Evolutionary conservation across 78 protist genomes (phyloP).

Genomic region (Chrysochromulina parva): DNA sequence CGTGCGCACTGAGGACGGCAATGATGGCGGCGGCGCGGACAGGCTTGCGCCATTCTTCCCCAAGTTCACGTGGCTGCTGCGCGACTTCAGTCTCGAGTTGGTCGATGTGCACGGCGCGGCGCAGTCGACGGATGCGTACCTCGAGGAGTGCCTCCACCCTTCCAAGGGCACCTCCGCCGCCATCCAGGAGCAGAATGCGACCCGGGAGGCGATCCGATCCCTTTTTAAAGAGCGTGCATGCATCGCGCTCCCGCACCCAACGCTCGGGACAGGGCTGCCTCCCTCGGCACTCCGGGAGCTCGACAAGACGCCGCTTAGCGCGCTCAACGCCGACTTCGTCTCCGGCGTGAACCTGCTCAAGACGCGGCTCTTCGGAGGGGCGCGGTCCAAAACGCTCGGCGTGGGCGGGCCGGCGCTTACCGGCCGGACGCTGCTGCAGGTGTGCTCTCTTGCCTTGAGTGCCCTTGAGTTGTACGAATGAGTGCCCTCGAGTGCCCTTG

Average conservation of each 20-base stretch:
- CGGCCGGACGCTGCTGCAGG: not conserved
- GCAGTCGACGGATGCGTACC: not conserved
- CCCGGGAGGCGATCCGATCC: not conserved
- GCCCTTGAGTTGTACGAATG: no score
- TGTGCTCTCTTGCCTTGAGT: no score
- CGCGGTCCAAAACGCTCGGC: not conserved
- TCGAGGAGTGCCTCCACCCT: not conserved
- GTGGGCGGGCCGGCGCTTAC: not conserved
- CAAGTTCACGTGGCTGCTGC: slow-evolving; percentile 40
- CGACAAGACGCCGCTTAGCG: not conserved
- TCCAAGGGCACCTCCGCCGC: not conserved
- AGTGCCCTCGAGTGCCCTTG: no score
- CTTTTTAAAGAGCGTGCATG: not conserved
- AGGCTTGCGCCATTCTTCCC: slow-evolving; percentile 41
- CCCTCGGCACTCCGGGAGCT: not conserved
- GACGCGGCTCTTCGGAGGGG: not conserved
- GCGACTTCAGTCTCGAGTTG: slow-evolving; percentile 48
- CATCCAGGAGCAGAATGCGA: not conserved
- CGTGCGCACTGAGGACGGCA: not conserved
- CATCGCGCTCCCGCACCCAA: not conserved
- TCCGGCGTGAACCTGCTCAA: not conserved
- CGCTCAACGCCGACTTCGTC: not conserved
- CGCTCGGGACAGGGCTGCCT: not conserved
- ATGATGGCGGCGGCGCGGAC: not conserved
- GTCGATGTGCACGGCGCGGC: not conserved